These are phyloP conservation scores for Maudiozyma bulderi DNA, from an alignment of 805 yeast genomes.

Conservation along the genomic window DNA sequence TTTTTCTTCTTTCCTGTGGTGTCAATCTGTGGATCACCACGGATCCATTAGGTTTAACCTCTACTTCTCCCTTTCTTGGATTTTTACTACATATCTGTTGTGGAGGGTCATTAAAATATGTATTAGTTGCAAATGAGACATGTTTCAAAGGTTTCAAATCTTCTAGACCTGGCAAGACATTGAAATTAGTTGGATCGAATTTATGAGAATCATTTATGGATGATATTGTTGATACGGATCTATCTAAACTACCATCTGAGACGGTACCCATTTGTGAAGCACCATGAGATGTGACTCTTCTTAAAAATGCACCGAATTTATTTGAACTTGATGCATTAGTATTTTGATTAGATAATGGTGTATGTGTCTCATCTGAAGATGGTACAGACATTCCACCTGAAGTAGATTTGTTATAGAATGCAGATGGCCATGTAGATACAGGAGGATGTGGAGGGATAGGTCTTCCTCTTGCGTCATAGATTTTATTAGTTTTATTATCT, in stretches of 20 bases:
- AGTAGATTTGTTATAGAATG: conserved; percentile 25
- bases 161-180: conserved; percentile 33
- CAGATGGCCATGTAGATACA: conserved; percentile 40
- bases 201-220: background rate
- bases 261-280: background rate
- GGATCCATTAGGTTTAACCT: conserved; percentile 44
- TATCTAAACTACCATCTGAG: conserved; percentile 4
- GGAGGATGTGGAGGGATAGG: conserved; percentile 45
- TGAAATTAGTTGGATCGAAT: conserved; percentile 17
- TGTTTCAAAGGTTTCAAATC: conserved; percentile 39
- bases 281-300: conserved; percentile 26
- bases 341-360: background rate
- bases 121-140: conserved; percentile 70
- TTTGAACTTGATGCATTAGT: conserved; percentile 9
- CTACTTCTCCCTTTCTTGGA: conserved; percentile 79
- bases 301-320: conserved; percentile 28
- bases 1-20: conserved; percentile 43
- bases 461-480: conserved; percentile 34
- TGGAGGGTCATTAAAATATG: conserved; percentile 75
- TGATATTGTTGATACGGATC: background rate
- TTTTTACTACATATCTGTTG: conserved; percentile 77
- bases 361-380: background rate
- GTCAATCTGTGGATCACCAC: conserved; percentile 45
- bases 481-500: conserved; percentile 4
- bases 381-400: too few species aligned